Evolutionary conservation across 2,329 filamentous ascomycete genomes (phyloP).

Genomic region (Acrocalymma vagum): DNA sequence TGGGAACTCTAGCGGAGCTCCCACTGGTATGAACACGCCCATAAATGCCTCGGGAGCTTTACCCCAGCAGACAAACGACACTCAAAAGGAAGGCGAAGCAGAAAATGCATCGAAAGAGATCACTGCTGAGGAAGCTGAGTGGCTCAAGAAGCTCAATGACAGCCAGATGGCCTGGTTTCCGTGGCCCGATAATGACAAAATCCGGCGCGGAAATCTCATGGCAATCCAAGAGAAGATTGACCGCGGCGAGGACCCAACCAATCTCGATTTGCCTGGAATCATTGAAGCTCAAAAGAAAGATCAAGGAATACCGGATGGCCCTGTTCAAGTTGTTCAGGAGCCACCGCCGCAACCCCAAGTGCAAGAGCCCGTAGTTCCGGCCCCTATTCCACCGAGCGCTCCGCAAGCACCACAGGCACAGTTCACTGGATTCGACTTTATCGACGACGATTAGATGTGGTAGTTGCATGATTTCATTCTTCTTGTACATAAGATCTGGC

Average conservation of each 20-base stretch:
- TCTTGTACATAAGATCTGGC: too few species aligned
- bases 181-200: constrained; percentile 77
- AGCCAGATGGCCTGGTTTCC: constrained; percentile 66
- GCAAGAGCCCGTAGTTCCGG: too few species aligned
- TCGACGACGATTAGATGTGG: too few species aligned
- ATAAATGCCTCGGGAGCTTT: constrained; percentile 31
- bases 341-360: too few species aligned
- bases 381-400: too few species aligned
- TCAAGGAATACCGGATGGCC: too few species aligned
- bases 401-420: too few species aligned
- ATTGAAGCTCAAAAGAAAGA: too few species aligned
- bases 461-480: too few species aligned
- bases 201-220: constrained; percentile 73
- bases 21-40: constrained; percentile 38
- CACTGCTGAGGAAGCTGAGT: constrained; percentile 42
- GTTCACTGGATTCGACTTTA: too few species aligned
- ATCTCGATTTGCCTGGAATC: constrained; percentile 15
- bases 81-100: constrained; percentile 24
- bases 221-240: constrained; percentile 67
- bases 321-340: too few species aligned
- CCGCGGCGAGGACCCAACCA: constrained; percentile 65
- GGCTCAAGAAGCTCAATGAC: constrained; percentile 41
- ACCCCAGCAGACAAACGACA: constrained; percentile 30
- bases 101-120: constrained; percentile 24
- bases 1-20: constrained; percentile 25